phyloP scores from a whole-genome alignment of 306 rosid species.

The Senna siamea region DNA sequence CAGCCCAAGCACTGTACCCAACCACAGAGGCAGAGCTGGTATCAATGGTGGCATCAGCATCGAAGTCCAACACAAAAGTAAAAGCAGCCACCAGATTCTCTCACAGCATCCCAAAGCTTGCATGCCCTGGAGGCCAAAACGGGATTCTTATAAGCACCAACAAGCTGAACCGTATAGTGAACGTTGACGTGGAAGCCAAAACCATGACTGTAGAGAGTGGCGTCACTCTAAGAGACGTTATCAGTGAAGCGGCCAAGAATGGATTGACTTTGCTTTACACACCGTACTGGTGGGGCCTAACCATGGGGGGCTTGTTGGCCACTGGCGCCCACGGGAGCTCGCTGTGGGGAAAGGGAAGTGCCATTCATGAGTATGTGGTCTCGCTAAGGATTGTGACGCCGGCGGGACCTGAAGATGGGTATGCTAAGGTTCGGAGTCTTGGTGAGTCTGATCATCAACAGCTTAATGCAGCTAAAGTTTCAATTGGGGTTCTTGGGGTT shows the following conservation, averaged over 20 bases:
- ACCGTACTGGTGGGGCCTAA: slow-evolving; percentile 80
- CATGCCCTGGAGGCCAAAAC: slow-evolving; percentile 48
- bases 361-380: slow-evolving; percentile 61
- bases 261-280: slow-evolving; percentile 58
- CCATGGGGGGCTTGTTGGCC: slow-evolving; percentile 65
- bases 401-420: slow-evolving; percentile 46
- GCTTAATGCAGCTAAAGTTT: slow-evolving; percentile 59
- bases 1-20: slow-evolving; percentile 49
- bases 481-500: slow-evolving; percentile 70
- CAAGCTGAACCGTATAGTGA: slow-evolving; percentile 40
- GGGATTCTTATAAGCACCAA: slow-evolving; percentile 71
- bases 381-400: slow-evolving; percentile 54
- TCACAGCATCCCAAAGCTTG: slow-evolving; percentile 70
- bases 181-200: slow-evolving; percentile 43
- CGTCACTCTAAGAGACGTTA: slow-evolving; percentile 51
- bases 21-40: slow-evolving; percentile 54
- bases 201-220: slow-evolving; percentile 63
- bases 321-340: slow-evolving; percentile 79
- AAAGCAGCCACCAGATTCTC: slow-evolving; percentile 60
- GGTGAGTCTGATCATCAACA: slow-evolving; percentile 41
- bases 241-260: slow-evolving; percentile 49
- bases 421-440: slow-evolving; percentile 49
- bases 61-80: slow-evolving; percentile 43
- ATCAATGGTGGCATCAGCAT: slow-evolving; percentile 49
- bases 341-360: slow-evolving; percentile 48